phyloP scores from a whole-genome alignment of 2,329 filamentous ascomycete species.

The Alternaria panax region DNA sequence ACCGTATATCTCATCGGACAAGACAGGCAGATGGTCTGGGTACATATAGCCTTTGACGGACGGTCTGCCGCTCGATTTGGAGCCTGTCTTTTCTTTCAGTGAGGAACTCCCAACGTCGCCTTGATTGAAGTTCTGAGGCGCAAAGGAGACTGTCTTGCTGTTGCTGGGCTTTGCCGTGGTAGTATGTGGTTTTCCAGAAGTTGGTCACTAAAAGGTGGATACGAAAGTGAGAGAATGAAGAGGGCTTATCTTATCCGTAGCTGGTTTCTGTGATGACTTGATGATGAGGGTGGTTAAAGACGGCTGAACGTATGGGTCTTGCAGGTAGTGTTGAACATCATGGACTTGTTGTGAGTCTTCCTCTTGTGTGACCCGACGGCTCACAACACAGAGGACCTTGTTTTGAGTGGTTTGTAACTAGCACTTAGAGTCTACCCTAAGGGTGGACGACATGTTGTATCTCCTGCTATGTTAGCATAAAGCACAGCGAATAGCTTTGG shows the following conservation, averaged over 20 bases:
- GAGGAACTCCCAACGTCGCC: not conserved
- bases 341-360: not conserved
- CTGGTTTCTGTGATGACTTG: not conserved
- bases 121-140: not conserved
- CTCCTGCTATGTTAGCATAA: not conserved
- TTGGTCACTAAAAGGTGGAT: not conserved
- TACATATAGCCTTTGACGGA: not conserved
- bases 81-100: not conserved
- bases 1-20: not conserved
- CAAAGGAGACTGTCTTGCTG: not conserved
- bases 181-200: not conserved
- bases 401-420: not conserved
- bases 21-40: not conserved
- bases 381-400: not conserved
- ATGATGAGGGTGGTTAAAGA: not conserved
- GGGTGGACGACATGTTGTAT: not conserved
- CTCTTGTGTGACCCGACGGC: not conserved
- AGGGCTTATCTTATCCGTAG: not conserved
- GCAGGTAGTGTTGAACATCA: not conserved
- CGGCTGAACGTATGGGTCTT: constrained; percentile 3
- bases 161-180: constrained; percentile 1
- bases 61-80: not conserved
- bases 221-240: not conserved
- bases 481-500: not conserved
- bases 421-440: not conserved